Percentiles rank a stretch among this genome's conserved stretches.
phyloP scores from a whole-genome alignment of 2,329 filamentous ascomycete species.

The Aspergillus fumigatiaffinis region DNA sequence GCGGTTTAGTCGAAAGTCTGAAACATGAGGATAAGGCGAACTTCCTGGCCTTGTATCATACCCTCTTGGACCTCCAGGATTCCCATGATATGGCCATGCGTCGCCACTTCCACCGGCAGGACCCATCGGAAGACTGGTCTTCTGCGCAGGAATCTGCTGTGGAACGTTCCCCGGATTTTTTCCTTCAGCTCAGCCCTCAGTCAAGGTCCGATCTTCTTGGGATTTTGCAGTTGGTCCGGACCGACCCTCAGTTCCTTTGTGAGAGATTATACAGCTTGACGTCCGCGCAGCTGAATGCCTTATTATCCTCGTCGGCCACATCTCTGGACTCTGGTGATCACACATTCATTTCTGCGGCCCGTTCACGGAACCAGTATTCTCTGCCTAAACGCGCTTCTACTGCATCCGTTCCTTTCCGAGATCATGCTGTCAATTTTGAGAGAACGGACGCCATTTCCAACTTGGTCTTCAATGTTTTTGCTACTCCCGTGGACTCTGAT shows the following conservation, averaged over 20 bases:
- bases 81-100: constrained; percentile 34
- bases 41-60: constrained; percentile 43
- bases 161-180: constrained; percentile 35
- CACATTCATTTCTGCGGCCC: constrained; percentile 66
- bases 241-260: constrained; percentile 83
- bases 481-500: constrained; percentile 76
- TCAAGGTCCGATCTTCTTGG: constrained; percentile 71
- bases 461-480: constrained; percentile 83
- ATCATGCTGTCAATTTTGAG: constrained; percentile 83
- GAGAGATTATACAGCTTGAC: constrained; percentile 73
- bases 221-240: constrained; percentile 77
- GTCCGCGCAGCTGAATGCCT: constrained; percentile 68
- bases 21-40: constrained; percentile 44
- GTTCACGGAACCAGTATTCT: constrained; percentile 47
- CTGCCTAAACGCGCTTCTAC: constrained; percentile 46
- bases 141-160: constrained; percentile 36
- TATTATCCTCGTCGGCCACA: constrained; percentile 75
- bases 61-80: constrained; percentile 43
- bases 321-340: constrained; percentile 78
- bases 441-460: constrained; percentile 80
- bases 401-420: constrained; percentile 62
- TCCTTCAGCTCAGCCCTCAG: constrained; percentile 67
- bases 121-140: constrained; percentile 30
- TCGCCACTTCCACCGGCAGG: constrained; percentile 31
- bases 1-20: constrained; percentile 43